Percentiles rank a stretch among this genome's conserved stretches.
These are phyloP conservation scores for Aegle marmelos DNA, from an alignment of 345 rosid genomes.

Conservation along the genomic window DNA sequence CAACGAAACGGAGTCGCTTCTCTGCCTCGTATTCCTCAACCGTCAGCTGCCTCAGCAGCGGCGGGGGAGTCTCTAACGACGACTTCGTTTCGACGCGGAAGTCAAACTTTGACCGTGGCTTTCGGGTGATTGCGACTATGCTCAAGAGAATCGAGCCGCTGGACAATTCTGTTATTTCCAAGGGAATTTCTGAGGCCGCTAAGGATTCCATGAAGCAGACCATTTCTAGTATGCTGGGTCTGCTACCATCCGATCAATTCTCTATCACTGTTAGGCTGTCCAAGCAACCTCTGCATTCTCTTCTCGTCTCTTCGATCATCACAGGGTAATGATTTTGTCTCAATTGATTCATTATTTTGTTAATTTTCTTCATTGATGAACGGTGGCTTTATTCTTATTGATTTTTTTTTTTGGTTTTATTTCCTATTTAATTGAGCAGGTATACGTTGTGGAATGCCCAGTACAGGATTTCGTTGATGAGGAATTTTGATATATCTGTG, in stretches of 20 bases:
- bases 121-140: conserved; percentile 77
- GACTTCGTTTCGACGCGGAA: conserved; percentile 73
- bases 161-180: conserved; percentile 68
- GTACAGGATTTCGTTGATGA: conserved; percentile 69
- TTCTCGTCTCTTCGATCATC: conserved; percentile 75
- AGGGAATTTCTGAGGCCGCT: conserved; percentile 80
- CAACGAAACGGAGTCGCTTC: conserved; percentile 15
- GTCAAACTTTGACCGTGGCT: conserved; percentile 65
- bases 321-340: conserved; percentile 55
- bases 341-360: too few relatives aligned
- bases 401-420: conserved; percentile 3
- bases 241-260: conserved; percentile 86
- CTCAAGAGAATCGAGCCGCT: conserved; percentile 74
- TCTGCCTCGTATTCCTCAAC: conserved; percentile 21
- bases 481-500: conserved; percentile 57
- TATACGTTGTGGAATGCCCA: conserved; percentile 95
- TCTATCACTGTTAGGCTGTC: conserved; percentile 56
- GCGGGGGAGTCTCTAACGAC: conserved; percentile 71
- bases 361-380: neutral
- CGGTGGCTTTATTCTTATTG: neutral
- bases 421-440: conserved; percentile 25
- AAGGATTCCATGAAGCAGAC: conserved; percentile 94
- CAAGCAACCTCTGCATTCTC: conserved; percentile 58
- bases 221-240: conserved; percentile 84
- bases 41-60: conserved; percentile 58